These are phyloP conservation scores for Cryptococcus sp. DNA, from an alignment of 1,284 basidiomycete genomes.

Conservation along the genomic window DNA sequence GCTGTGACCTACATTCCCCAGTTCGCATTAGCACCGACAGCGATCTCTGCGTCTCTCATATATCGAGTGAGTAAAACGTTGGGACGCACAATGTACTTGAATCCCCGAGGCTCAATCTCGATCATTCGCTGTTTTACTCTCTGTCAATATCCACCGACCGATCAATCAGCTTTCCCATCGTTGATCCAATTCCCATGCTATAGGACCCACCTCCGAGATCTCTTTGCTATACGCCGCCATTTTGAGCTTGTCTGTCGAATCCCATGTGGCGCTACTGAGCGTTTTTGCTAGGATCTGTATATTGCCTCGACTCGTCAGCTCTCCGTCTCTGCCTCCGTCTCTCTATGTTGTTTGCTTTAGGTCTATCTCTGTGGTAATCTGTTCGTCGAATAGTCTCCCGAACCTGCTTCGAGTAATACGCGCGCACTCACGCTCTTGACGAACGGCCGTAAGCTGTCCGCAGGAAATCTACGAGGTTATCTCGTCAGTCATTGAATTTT, in stretches of 20 bases:
- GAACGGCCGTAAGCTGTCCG: conserved; percentile 39
- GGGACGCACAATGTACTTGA: conserved; percentile 47
- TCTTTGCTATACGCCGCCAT: conserved; percentile 42
- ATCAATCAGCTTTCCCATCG: background rate
- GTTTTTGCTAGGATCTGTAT: conserved; percentile 32
- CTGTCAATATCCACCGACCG: conserved; percentile 19
- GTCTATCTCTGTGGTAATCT: background rate
- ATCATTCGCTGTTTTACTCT: conserved; percentile 46
- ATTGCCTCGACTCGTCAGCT: background rate
- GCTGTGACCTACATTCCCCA: conserved; percentile 29
- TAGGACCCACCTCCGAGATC: conserved; percentile 42
- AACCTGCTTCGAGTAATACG: background rate
- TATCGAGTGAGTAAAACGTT: background rate
- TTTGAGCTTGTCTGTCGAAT: conserved; percentile 30
- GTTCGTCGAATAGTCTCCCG: too few relatives aligned
- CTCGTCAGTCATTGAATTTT: background rate
- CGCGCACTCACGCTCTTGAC: conserved; percentile 32
- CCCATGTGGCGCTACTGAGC: conserved; percentile 32
- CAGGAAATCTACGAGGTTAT: conserved; percentile 20
- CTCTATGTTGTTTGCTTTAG: background rate
- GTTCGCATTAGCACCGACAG: too few relatives aligned
- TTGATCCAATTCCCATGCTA: background rate
- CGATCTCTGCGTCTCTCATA: too few relatives aligned
- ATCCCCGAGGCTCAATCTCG: conserved; percentile 45
- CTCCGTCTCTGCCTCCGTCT: too few relatives aligned